Evolutionary conservation across 1,139 yeast genomes (phyloP).

Genomic region (Yamadazyma diospyri): DNA sequence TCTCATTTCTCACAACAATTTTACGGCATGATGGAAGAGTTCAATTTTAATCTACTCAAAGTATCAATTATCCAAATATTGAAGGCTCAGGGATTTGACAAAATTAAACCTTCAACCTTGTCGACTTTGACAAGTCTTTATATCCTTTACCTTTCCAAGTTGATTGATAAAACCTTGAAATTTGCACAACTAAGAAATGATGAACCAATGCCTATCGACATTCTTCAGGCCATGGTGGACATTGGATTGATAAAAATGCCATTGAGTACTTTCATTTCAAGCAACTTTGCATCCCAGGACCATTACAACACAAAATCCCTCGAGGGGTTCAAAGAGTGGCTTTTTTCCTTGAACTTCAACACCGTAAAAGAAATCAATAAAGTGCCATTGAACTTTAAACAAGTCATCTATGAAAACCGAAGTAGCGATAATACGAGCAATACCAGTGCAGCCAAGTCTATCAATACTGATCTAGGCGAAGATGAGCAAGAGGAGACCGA

Average conservation of each 20-base stretch:
- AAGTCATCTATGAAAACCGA: conserved; percentile 38
- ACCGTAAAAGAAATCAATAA: conserved; percentile 27
- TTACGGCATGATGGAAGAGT: conserved; percentile 29
- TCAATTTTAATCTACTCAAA: conserved; percentile 58
- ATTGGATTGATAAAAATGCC: conserved; percentile 39
- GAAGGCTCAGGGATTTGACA: conserved; percentile 70
- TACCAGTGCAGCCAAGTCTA: neutral
- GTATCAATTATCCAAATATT: conserved; percentile 65
- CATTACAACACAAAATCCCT: conserved; percentile 37
- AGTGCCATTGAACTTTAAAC: conserved; percentile 30
- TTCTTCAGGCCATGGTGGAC: conserved; percentile 57
- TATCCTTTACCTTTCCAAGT: conserved; percentile 48
- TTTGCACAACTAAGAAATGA: conserved; percentile 16
- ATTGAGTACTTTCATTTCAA: conserved; percentile 1
- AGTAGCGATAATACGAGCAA: conserved; percentile 14
- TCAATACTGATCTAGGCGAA: conserved; percentile 15
- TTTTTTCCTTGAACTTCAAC: conserved; percentile 26
- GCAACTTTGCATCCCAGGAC: conserved; percentile 5
- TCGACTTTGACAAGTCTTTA: conserved; percentile 63
- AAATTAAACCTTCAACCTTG: conserved; percentile 58
- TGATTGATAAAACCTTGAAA: conserved; percentile 40
- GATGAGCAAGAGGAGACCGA: conserved; percentile 31
- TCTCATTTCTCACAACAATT: too few relatives aligned
- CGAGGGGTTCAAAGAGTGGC: conserved; percentile 38
- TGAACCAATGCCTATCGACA: conserved; percentile 49